Evolutionary conservation across 2,329 filamentous ascomycete species (phyloP), one percentile per base, ranked within the genome.

Genomic region (Parasarocladium wereldwijsianum): DNA sequence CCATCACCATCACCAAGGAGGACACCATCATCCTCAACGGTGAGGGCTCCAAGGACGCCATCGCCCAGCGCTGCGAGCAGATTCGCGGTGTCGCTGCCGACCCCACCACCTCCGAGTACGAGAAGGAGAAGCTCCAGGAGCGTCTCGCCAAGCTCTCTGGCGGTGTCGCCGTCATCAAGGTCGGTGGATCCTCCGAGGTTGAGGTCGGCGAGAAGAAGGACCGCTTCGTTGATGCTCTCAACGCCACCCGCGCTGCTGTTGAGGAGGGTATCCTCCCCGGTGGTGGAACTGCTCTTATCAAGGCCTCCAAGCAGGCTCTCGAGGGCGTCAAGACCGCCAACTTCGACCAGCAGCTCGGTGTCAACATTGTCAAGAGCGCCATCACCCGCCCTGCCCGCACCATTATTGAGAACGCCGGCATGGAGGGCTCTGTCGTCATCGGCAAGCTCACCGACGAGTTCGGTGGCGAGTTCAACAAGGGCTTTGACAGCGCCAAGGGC

Each of bases 171-270:
- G 90, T 98, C 61, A 96, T 98, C 72, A 94, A 93, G 74, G 90
- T 98, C 40, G 90, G 90, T 48, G 90, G 90, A 57, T 73, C 86
- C 40, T 96, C 87, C 40, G 90, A 98, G 64, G 87, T 98, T 41
- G 90, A 98, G 70, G 90, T 98, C 34, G 80, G 86, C 44, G 90
- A 98, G 76, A 98, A 98, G 84, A 98, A 98, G 76, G 90, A 98
- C 60, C 84, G 90, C 55, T 93, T 96, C 48, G 90, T 98, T 38
- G 90, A 98, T 61, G 90, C 90, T 36, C 69, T 98, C 38, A 98
- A 98, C 62, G 90, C 90, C 44, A 98, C 90, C 42, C 87, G 90
- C 47, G 90, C 90, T 45, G 90, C 90, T 49, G 90, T 98, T 42
- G 90, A 98, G 73, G 86, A 96, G 65, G 90, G 90, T 62, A 98